Evolutionary conservation across 2,329 filamentous ascomycete species (phyloP).

Genomic region (Cercospora janseana): DNA sequence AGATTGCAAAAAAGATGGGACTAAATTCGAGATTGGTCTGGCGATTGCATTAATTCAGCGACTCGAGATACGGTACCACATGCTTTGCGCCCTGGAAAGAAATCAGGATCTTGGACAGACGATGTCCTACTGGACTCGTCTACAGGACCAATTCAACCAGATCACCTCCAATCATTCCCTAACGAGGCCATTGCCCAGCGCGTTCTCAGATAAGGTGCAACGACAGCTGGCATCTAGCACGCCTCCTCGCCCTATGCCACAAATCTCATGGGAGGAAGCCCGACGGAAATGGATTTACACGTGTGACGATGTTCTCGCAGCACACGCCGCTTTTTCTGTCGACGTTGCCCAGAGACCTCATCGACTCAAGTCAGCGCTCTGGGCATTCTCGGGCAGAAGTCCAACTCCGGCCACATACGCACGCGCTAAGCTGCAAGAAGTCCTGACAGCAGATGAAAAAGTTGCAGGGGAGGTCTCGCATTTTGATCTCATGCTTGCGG

Average conservation of each 20-base stretch:
- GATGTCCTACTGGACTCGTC: constrained; percentile 37
- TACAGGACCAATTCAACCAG: constrained; percentile 30
- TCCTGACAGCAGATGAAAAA: constrained; percentile 68
- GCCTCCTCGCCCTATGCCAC: constrained; percentile 84
- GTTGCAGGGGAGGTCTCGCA: constrained; percentile 64
- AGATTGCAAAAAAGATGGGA: constrained; percentile 43
- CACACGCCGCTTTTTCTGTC: constrained; percentile 28
- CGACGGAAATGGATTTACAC: constrained; percentile 67
- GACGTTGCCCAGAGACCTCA: constrained; percentile 27
- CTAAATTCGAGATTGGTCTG: constrained; percentile 16
- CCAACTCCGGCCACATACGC: constrained; percentile 83
- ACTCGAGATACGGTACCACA: constrained; percentile 63
- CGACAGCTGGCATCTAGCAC: constrained; percentile 90
- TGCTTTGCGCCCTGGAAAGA: constrained; percentile 47
- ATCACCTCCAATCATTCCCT: constrained; percentile 59
- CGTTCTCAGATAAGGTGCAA: constrained; percentile 88
- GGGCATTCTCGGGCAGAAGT: constrained; percentile 62
- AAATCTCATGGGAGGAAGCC: constrained; percentile 70
- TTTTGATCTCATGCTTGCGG: constrained; percentile 74
- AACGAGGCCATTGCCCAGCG: constrained; percentile 65
- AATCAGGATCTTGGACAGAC: constrained; percentile 38
- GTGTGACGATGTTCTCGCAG: constrained; percentile 68
- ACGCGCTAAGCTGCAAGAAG: constrained; percentile 54
- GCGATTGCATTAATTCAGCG: constrained; percentile 44
- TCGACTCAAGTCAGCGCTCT: constrained; percentile 44